Evolutionary conservation across 768 basidiomycete genomes (phyloP).

Genomic region (Russula lepida): DNA sequence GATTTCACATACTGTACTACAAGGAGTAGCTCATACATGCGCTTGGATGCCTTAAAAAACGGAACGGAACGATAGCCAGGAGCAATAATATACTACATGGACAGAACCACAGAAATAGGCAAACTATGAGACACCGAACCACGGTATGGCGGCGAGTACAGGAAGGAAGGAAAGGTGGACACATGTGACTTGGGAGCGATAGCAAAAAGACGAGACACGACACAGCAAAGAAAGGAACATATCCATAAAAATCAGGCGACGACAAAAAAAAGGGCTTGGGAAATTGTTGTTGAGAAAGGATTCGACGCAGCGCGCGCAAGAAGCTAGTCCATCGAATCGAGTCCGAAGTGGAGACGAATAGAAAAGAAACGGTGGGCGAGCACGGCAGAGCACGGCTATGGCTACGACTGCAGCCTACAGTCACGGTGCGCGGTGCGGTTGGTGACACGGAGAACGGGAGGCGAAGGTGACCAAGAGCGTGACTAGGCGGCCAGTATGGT

Average conservation of each 20-base stretch:
- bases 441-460: neutral
- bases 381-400: neutral
- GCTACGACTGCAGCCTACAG: neutral
- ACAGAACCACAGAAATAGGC: neutral
- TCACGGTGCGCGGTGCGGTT: neutral
- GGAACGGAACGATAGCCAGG: neutral
- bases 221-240: neutral
- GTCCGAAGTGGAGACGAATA: neutral
- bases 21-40: neutral
- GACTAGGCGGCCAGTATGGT: neutral
- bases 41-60: neutral
- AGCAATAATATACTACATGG: neutral
- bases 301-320: neutral
- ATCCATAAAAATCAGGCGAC: neutral
- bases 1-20: neutral
- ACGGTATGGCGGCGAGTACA: neutral
- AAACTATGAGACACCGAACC: neutral
- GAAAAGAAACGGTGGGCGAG: neutral
- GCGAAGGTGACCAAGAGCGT: neutral
- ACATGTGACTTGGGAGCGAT: neutral
- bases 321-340: neutral
- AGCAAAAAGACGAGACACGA: neutral
- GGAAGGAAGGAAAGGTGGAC: neutral
- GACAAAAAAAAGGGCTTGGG: neutral
- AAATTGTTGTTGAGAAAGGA: neutral